Evolutionary conservation across 1,139 yeast species (phyloP).

Genomic region (Saccharomyces uvarum): DNA sequence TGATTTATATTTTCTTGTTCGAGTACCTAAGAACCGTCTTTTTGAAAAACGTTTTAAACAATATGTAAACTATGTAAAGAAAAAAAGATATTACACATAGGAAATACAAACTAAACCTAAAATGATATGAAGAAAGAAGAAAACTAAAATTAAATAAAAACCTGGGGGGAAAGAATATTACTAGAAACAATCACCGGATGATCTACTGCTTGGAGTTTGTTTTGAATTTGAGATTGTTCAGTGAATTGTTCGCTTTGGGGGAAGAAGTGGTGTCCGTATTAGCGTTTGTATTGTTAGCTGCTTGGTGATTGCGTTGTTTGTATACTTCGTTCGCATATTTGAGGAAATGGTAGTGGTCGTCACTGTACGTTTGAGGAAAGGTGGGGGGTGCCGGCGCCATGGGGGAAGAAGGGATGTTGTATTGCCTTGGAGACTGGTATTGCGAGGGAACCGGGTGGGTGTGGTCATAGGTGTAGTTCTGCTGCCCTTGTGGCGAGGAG

Average conservation of each 20-base stretch:
- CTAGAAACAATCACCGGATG: background rate
- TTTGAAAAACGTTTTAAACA: background rate
- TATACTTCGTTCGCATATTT: background rate
- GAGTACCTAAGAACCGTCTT: background rate
- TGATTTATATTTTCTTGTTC: background rate
- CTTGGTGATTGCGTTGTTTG: background rate
- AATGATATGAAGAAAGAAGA: background rate
- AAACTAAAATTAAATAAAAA: constrained; percentile 13
- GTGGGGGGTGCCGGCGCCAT: background rate
- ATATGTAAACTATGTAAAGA: background rate
- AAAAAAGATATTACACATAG: background rate
- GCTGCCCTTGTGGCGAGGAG: background rate
- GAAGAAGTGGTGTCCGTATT: background rate
- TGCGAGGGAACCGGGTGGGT: background rate
- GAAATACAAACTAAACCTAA: background rate
- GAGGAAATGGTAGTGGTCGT: background rate
- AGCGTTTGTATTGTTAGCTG: background rate
- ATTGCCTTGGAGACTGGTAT: background rate
- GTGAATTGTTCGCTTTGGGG: background rate
- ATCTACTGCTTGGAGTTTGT: constrained; percentile 4
- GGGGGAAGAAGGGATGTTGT: background rate
- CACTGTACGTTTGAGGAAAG: background rate
- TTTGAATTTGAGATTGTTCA: constrained; percentile 9
- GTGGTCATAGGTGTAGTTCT: background rate
- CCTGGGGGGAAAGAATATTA: constrained; percentile 8